Base-by-base conservation (phyloP, 1,139 yeast species). In the Saccharomyces hybrid region DNA sequence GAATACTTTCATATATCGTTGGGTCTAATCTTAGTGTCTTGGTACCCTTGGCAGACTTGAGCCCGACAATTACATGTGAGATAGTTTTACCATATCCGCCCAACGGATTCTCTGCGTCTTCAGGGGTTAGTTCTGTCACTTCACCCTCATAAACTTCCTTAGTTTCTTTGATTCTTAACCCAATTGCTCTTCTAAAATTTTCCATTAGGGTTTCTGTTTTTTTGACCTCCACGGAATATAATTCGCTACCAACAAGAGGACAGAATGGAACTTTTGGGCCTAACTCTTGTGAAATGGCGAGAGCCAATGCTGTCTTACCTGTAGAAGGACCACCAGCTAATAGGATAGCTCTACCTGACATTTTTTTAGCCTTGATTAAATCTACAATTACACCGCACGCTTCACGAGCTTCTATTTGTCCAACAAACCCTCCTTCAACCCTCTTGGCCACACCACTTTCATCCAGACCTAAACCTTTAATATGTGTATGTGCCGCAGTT, bases 111-210 rank as follows among this genome's bases (percentile, higher is more conserved):
- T 93, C 98, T 14, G 96, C 87, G 73, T 93, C 98, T 73, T 93
- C 98, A 2, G 98, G 98, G 2, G 96, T 88, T 65, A 93, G 77
- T 71, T 93, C 99, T 32, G 95, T 89, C 48, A 93, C 97, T 71
- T 93, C 99, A 60, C 99, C 99, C 73, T 93, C 99, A 66, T 93
- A 95, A 13, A 95, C 98, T 70, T 93, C 99, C 72, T 93, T 95
- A 6, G 96, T 90, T 72, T 93, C 99, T 69, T 91, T 91, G 67
- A 93, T 91, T 74, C 99, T 81, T 59, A 93, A 78, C 1, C 99
- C 98, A 70, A 93, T 93, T 14, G 99, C 97, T 64, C 95, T 82
- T 75, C 99, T 82, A 73, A 95, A 93, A 71, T 93, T 91, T 71
- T 93, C 99, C 99, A 93, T 93, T 63, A 93, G 76, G 0, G 96